A percentile compares a stretch with the other conserved stretches of the same genome.
Conservation (phyloP, 2,329 filamentous ascomycete genomes). For the Pestalotiopsis sp. region DNA sequence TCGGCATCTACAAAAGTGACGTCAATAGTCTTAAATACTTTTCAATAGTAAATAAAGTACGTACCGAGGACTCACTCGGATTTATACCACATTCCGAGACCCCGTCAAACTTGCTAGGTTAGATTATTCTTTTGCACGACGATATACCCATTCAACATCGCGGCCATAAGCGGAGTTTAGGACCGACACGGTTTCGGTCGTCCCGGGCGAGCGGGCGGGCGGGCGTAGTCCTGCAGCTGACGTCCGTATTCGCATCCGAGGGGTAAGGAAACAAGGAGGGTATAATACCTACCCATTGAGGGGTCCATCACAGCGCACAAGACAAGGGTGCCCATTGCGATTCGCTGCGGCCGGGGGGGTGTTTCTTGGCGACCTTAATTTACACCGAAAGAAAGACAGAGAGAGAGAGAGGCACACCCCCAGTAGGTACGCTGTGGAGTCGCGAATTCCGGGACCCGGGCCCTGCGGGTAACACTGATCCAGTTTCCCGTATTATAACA, state of each 20-base stretch:
- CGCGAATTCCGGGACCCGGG: neutral
- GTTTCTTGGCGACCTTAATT: neutral
- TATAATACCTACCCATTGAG: too few relatives aligned
- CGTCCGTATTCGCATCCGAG: too few relatives aligned
- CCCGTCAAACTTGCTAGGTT: neutral
- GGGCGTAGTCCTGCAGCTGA: neutral
- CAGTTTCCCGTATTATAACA: neutral
- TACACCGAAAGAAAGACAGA: neutral
- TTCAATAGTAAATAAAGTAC: neutral
- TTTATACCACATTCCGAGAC: neutral
- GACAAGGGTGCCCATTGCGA: too few relatives aligned
- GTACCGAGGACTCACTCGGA: neutral
- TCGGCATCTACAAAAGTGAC: too few relatives aligned
- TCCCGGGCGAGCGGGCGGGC: neutral
- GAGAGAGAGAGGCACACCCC: too few relatives aligned
- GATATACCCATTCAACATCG: neutral
- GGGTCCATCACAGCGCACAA: too few relatives aligned
- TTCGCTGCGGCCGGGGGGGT: neutral
- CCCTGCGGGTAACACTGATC: neutral
- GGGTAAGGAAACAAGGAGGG: too few relatives aligned
- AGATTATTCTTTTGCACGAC: too few relatives aligned
- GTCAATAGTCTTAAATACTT: too few relatives aligned
- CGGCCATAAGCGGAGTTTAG: neutral
- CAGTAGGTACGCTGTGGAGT: too few relatives aligned
- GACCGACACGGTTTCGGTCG: neutral